phyloP scores from a whole-genome alignment of 306 rosid species.

The Rosa chinensis region DNA sequence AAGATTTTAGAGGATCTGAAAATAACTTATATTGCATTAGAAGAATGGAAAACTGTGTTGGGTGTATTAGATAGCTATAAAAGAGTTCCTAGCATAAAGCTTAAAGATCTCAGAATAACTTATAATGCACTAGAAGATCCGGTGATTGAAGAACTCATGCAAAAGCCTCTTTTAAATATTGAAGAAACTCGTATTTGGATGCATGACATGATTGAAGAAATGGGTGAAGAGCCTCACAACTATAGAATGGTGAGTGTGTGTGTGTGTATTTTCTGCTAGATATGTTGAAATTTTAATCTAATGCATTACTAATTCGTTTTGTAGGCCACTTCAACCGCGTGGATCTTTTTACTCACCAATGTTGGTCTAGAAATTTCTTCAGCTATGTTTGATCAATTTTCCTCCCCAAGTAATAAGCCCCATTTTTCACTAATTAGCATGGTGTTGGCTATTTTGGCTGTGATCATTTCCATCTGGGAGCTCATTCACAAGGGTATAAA shows the following conservation, averaged over 20 bases:
- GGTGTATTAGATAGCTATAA: too few relatives aligned
- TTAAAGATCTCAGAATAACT: neutral
- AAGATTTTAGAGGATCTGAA: too few relatives aligned
- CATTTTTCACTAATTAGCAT: neutral
- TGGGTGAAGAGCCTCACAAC: constrained; percentile 24
- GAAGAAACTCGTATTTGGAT: constrained; percentile 10
- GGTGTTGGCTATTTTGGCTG: neutral
- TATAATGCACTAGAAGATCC: constrained; percentile 16
- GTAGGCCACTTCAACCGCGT: neutral
- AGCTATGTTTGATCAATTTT: neutral
- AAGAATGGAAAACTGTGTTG: too few relatives aligned
- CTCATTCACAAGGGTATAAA: neutral
- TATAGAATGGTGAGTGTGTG: neutral
- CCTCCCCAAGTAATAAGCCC: neutral
- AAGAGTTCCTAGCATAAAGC: too few relatives aligned
- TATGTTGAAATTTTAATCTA: neutral
- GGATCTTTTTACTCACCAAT: neutral
- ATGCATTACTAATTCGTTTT: neutral
- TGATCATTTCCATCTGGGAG: neutral
- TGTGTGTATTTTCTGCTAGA: neutral
- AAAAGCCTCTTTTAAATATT: constrained; percentile 17
- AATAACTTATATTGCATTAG: too few relatives aligned
- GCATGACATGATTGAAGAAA: constrained; percentile 40
- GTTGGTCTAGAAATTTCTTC: neutral
- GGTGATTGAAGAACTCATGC: constrained; percentile 23